Evolutionary conservation across 73 alveolate genomes (phyloP).

Genomic region (Paramecium pentaurelia): DNA sequence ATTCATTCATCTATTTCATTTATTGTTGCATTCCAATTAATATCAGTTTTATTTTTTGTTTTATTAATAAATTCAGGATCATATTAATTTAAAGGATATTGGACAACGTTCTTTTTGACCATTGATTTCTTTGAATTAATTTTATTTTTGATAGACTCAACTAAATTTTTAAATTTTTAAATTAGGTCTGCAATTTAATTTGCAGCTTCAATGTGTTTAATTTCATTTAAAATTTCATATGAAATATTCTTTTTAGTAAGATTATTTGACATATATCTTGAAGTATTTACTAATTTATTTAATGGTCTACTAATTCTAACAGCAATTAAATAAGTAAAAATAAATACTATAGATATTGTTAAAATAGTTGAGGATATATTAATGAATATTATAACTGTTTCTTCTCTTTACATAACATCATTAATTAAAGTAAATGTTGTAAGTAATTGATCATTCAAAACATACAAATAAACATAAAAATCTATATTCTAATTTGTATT

Average conservation of each 20-base stretch:
- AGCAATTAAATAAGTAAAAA: background rate
- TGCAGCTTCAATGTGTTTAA: background rate
- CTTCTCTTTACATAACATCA: background rate
- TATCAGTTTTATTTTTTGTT: slow-evolving; percentile 4
- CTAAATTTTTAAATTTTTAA: background rate
- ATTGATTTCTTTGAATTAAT: background rate
- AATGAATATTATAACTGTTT: background rate
- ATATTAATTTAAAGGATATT: background rate
- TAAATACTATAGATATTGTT: background rate
- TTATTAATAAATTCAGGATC: slow-evolving; percentile 20
- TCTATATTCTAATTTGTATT: background rate
- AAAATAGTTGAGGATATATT: background rate
- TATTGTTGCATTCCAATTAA: background rate
- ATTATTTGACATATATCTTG: background rate
- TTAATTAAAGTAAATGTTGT: background rate
- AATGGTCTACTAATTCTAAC: background rate
- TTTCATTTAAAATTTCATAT: background rate
- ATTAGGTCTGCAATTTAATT: background rate
- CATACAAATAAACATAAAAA: background rate
- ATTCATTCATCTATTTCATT: background rate
- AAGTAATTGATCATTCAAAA: background rate
- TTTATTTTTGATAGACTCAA: background rate
- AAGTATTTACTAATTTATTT: background rate
- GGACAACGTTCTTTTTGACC: background rate
- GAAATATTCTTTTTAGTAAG: background rate